Conservation (phyloP, 768 basidiomycete species). For the Lactarius vividus region DNA sequence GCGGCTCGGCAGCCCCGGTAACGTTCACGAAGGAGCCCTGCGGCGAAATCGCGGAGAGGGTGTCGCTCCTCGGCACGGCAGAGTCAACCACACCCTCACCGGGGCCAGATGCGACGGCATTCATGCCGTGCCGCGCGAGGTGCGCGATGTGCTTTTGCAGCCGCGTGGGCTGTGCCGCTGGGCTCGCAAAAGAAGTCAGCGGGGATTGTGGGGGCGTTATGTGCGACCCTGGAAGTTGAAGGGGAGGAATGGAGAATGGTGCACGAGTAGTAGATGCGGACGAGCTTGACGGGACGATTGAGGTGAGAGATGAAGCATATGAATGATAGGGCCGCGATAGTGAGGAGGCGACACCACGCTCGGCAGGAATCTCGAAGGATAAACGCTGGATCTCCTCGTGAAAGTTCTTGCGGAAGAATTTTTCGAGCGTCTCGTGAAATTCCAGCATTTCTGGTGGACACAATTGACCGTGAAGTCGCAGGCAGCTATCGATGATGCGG, state of each 20-base stretch:
- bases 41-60: constrained; percentile 62
- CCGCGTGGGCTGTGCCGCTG: constrained; percentile 56
- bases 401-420: constrained; percentile 83
- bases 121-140: constrained; percentile 78
- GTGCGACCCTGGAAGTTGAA: constrained; percentile 48
- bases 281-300: constrained; percentile 41
- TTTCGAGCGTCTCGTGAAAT: constrained; percentile 88
- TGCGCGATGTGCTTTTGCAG: constrained; percentile 80
- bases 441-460: constrained; percentile 87
- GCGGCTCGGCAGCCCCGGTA: constrained; percentile 42
- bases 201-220: constrained; percentile 46
- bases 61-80: constrained; percentile 44
- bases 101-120: constrained; percentile 75
- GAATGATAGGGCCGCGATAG: constrained; percentile 13
- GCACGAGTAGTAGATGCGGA: constrained; percentile 19
- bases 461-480: constrained; percentile 77
- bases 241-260: constrained; percentile 48
- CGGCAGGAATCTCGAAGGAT: constrained; percentile 54
- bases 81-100: constrained; percentile 43
- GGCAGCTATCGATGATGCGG: constrained; percentile 76
- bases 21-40: constrained; percentile 77
- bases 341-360: constrained; percentile 34
- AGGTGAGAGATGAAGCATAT: constrained; percentile 33
- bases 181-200: constrained; percentile 23
- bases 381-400: constrained; percentile 76